Conservation (phyloP, 345 rosid genomes). For the Boechera retrofracta region DNA sequence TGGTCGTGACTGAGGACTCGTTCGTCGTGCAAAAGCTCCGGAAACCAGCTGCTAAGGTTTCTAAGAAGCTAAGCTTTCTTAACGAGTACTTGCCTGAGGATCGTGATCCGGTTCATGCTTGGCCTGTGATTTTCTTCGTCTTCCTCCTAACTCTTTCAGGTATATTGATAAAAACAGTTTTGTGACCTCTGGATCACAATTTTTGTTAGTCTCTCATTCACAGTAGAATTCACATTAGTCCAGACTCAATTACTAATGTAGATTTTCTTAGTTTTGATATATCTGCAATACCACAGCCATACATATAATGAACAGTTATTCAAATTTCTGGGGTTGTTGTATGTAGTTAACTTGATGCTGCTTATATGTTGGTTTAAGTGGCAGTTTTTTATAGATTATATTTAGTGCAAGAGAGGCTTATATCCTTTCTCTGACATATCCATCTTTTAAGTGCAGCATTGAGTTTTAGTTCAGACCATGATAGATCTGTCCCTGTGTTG, state of each 20-base stretch:
- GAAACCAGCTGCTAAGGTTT: constrained; percentile 65
- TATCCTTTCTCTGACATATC: constrained; percentile 18
- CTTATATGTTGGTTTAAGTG: not conserved
- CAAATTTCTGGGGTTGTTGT: not conserved
- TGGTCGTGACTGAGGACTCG: constrained; percentile 68
- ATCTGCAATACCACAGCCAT: constrained; percentile 21
- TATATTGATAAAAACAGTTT: constrained; percentile 24
- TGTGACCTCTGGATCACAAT: constrained; percentile 5
- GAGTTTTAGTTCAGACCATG: constrained; percentile 50
- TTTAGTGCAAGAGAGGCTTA: constrained; percentile 12
- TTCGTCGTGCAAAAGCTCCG: constrained; percentile 73
- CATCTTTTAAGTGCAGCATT: constrained; percentile 58
- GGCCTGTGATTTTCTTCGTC: constrained; percentile 83
- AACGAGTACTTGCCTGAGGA: constrained; percentile 96
- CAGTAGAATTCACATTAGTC: not conserved
- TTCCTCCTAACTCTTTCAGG: constrained; percentile 80
- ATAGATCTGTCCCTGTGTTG: constrained; percentile 46
- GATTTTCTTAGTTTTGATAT: not conserved
- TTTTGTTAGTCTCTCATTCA: constrained; percentile 4
- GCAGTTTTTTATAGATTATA: not conserved
- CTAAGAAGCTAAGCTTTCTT: constrained; percentile 67
- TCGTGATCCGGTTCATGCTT: constrained; percentile 85
- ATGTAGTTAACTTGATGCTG: constrained; percentile 12
- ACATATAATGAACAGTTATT: not conserved
- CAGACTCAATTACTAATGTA: not conserved